Percentiles rank a stretch among this genome's conserved stretches.
Conservation (phyloP, 805 yeast genomes). For the Suhomyces sp. region DNA sequence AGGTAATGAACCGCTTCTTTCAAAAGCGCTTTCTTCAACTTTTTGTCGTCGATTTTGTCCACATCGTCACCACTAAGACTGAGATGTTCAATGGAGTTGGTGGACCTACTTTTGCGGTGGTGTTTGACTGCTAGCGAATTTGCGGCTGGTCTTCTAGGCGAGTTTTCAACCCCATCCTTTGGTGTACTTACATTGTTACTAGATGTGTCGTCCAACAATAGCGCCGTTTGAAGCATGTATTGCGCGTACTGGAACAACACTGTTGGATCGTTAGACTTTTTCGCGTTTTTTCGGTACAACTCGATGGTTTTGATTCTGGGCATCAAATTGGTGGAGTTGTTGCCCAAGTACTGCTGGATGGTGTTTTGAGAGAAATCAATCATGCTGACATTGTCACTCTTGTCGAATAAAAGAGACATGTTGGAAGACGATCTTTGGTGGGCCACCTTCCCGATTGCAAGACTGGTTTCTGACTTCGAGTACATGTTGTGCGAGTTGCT, state of each 20-base stretch:
- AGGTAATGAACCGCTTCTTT: slow-evolving; percentile 76
- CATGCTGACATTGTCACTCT: slow-evolving; percentile 31
- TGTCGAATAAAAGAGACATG: slow-evolving; percentile 35
- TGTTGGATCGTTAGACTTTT: slow-evolving; percentile 78
- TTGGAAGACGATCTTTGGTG: slow-evolving; percentile 37
- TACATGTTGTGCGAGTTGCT: background rate
- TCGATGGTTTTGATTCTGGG: slow-evolving; percentile 84
- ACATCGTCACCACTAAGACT: slow-evolving; percentile 7
- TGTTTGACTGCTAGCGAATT: slow-evolving; percentile 5
- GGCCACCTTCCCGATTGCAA: slow-evolving; percentile 15
- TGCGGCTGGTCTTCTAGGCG: slow-evolving; percentile 14
- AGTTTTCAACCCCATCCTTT: slow-evolving; percentile 15
- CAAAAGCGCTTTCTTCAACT: slow-evolving; percentile 52
- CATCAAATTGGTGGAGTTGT: slow-evolving; percentile 48
- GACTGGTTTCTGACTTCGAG: slow-evolving; percentile 28
- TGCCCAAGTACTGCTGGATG: slow-evolving; percentile 53
- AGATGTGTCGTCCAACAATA: slow-evolving; percentile 45
- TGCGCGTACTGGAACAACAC: slow-evolving; percentile 90
- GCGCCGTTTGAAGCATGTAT: slow-evolving; percentile 81
- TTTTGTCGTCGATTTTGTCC: slow-evolving; percentile 13
- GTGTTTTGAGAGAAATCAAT: slow-evolving; percentile 53
- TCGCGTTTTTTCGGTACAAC: slow-evolving; percentile 80
- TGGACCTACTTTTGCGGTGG: slow-evolving; percentile 23
- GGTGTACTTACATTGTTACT: slow-evolving; percentile 2
- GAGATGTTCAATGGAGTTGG: slow-evolving; percentile 16